Percentiles rank a stretch among this genome's conserved stretches.
Evolutionary conservation across 352 stramenopile species (phyloP).

Genomic region (Thalassiosira sp.): DNA sequence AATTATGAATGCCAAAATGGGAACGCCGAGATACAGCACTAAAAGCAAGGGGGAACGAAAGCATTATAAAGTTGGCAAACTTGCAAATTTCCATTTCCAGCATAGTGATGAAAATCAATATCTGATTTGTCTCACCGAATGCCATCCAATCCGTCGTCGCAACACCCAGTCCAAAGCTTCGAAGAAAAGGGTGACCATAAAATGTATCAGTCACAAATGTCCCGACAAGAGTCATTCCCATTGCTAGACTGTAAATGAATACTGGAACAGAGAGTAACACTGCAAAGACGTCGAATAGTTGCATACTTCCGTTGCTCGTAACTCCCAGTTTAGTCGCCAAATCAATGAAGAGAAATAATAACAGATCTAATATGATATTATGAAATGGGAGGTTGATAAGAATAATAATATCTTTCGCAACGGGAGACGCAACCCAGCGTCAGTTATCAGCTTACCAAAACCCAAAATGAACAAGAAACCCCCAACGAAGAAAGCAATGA

Average conservation of each 20-base stretch:
- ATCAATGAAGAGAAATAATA: slow-evolving; percentile 60
- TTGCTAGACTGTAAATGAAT: slow-evolving; percentile 53
- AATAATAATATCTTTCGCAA: no score
- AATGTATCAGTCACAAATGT: slow-evolving; percentile 62
- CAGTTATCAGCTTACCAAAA: slow-evolving; percentile 24
- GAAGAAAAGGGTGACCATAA: slow-evolving; percentile 56
- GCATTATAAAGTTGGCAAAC: no score
- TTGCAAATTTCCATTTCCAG: no score
- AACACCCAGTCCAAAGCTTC: slow-evolving; percentile 50
- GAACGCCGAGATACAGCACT: slow-evolving; percentile 54
- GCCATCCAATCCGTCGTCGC: slow-evolving; percentile 61
- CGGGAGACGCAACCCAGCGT: no score
- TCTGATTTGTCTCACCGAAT: slow-evolving; percentile 23
- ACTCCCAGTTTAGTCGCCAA: slow-evolving; percentile 36
- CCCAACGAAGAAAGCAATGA: slow-evolving; percentile 39
- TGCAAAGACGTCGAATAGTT: slow-evolving; percentile 18
- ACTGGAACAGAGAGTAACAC: slow-evolving; percentile 53
- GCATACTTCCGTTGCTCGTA: slow-evolving; percentile 14
- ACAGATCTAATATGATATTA: no score
- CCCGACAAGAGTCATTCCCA: slow-evolving; percentile 50
- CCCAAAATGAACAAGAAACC: slow-evolving; percentile 40
- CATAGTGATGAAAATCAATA: no score
- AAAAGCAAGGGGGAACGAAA: no score
- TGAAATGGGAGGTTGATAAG: no score
- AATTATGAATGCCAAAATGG: slow-evolving; percentile 40